Conservation (phyloP, 1,284 basidiomycete genomes). For the Trametes sp. region DNA sequence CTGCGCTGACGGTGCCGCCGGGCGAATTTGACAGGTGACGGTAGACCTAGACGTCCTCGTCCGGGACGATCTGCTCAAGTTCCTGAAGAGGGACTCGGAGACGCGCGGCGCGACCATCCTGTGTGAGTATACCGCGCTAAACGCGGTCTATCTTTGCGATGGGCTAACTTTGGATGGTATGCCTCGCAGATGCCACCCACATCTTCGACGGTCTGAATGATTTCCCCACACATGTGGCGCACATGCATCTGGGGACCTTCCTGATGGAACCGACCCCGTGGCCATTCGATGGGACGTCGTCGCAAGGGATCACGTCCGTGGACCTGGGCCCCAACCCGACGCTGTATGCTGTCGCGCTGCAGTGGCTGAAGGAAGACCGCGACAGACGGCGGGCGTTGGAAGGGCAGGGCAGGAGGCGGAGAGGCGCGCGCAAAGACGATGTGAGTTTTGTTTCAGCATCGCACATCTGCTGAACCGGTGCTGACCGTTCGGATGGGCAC, state of each 20-base stretch:
- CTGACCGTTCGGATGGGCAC: constrained; percentile 14
- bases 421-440: constrained; percentile 73
- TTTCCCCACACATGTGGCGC: constrained; percentile 91
- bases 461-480: constrained; percentile 5
- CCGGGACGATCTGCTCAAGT: constrained; percentile 88
- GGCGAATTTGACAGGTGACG: constrained; percentile 70
- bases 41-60: constrained; percentile 99
- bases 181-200: constrained; percentile 84
- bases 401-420: constrained; percentile 63
- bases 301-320: constrained; percentile 20
- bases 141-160: background rate
- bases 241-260: constrained; percentile 86
- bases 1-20: constrained; percentile 5
- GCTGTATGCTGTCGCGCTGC: constrained; percentile 78
- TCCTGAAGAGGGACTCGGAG: constrained; percentile 87
- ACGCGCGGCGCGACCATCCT: constrained; percentile 88
- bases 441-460: constrained; percentile 48
- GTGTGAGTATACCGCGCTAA: constrained; percentile 59
- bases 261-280: constrained; percentile 73
- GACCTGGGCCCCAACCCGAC: constrained; percentile 46
- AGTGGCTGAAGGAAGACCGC: constrained; percentile 88
- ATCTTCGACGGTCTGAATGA: constrained; percentile 90
- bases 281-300: constrained; percentile 51
- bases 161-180: background rate
- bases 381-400: constrained; percentile 67